These are phyloP conservation scores for Colletotrichum horii DNA, from an alignment of 2,329 filamentous ascomycete genomes.

Conservation along the genomic window DNA sequence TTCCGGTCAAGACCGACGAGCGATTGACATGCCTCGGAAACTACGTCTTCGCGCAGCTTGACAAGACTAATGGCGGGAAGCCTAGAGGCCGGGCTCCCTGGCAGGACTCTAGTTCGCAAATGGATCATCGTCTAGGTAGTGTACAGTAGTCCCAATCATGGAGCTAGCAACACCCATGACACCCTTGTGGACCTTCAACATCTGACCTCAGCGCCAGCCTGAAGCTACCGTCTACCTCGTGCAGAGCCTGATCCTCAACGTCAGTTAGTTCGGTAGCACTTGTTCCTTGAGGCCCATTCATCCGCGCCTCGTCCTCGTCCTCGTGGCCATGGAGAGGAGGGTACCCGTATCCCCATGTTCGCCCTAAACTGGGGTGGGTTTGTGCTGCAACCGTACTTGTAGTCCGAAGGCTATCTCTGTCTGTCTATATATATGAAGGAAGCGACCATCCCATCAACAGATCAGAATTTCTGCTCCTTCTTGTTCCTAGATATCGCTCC, in stretches of 20 bases:
- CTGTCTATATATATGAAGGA: conserved; percentile 1
- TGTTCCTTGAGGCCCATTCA: background rate
- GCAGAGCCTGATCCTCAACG: background rate
- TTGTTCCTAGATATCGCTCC: background rate
- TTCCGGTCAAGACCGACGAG: background rate
- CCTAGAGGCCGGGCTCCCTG: background rate
- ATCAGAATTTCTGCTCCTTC: background rate
- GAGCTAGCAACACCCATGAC: conserved; percentile 4
- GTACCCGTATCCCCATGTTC: background rate
- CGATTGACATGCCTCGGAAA: background rate
- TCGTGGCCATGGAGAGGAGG: background rate
- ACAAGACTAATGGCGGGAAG: conserved; percentile 4
- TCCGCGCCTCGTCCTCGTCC: background rate
- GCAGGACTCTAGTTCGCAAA: background rate
- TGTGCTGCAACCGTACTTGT: background rate
- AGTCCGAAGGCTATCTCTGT: background rate
- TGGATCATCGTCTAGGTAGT: background rate
- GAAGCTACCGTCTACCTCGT: background rate
- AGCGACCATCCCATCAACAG: background rate
- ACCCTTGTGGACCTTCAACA: background rate
- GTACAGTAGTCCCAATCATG: background rate
- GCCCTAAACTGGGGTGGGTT: background rate
- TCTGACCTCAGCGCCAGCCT: conserved; percentile 16
- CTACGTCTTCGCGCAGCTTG: background rate
- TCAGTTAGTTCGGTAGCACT: background rate